Conservation (phyloP, 1,139 yeast species). For the Chernovozyma sophiae-reginae region DNA sequence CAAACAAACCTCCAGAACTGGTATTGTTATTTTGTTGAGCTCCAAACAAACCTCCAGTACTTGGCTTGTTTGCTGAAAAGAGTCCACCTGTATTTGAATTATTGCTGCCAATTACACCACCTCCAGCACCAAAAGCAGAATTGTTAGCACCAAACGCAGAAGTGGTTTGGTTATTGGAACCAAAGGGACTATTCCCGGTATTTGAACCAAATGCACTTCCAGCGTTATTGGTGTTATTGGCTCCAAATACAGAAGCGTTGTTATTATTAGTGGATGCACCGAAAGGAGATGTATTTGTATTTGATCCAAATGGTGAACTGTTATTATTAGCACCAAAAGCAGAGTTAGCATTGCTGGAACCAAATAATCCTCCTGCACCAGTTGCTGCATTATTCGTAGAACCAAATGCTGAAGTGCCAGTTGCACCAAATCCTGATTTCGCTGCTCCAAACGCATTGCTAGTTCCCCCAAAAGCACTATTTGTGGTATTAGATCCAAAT, state of each 20-base stretch:
- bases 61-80: slow-evolving; percentile 19
- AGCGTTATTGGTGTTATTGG: slow-evolving; percentile 11
- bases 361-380: slow-evolving; percentile 11
- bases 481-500: slow-evolving; percentile 14
- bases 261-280: slow-evolving; percentile 13
- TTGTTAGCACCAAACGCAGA: slow-evolving; percentile 17
- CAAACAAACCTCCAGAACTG: slow-evolving; percentile 33
- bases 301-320: not conserved
- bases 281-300: slow-evolving; percentile 14
- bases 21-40: slow-evolving; percentile 4
- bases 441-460: slow-evolving; percentile 17
- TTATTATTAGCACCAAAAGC: slow-evolving; percentile 14
- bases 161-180: slow-evolving; percentile 8
- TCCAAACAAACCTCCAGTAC: slow-evolving; percentile 17
- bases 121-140: slow-evolving; percentile 8
- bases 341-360: slow-evolving; percentile 7
- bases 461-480: slow-evolving; percentile 23
- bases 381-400: slow-evolving; percentile 6
- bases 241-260: slow-evolving; percentile 13
- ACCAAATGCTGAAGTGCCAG: slow-evolving; percentile 19
- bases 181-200: slow-evolving; percentile 11
- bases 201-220: slow-evolving; percentile 16
- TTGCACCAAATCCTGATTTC: slow-evolving; percentile 19
- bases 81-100: slow-evolving; percentile 3
- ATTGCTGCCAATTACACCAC: slow-evolving; percentile 14